Percentiles rank a stretch among this genome's conserved stretches.
Conservation (phyloP, 2,329 filamentous ascomycete genomes). For the Trichoderma hamatum region DNA sequence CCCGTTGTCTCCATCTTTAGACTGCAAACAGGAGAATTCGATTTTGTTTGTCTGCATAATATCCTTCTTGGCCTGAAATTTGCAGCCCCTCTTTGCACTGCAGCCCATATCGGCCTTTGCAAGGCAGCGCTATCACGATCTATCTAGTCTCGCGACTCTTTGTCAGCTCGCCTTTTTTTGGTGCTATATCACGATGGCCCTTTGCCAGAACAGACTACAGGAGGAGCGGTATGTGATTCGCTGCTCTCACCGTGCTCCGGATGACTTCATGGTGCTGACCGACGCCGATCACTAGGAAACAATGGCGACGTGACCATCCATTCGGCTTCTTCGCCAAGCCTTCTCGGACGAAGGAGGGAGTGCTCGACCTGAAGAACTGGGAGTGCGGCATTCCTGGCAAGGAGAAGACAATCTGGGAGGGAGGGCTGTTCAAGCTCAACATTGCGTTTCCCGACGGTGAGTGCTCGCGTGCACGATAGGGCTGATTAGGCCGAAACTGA, state of each 20-base stretch:
- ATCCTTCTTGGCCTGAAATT: neutral
- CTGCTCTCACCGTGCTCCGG: too few relatives aligned
- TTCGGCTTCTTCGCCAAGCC: conserved; percentile 97
- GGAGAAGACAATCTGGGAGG: conserved; percentile 96
- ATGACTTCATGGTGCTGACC: neutral
- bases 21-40: neutral
- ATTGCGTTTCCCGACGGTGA: conserved; percentile 91
- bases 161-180: neutral
- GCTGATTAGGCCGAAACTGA: conserved; percentile 25
- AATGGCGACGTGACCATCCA: conserved; percentile 95
- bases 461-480: conserved; percentile 36
- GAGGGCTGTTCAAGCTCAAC: conserved; percentile 93
- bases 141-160: neutral
- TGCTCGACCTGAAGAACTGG: conserved; percentile 92
- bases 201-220: conserved; percentile 84
- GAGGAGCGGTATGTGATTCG: conserved; percentile 74
- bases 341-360: conserved; percentile 73
- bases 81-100: neutral
- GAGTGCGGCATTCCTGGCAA: conserved; percentile 96
- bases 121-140: neutral
- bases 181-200: conserved; percentile 63
- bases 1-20: neutral
- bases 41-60: neutral
- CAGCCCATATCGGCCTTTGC: neutral
- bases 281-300: conserved; percentile 64